Percentiles rank a stretch among this genome's conserved stretches.
Evolutionary conservation across 495 filamentous ascomycete genomes (phyloP).

Genomic region (Neurospora pannonica): DNA sequence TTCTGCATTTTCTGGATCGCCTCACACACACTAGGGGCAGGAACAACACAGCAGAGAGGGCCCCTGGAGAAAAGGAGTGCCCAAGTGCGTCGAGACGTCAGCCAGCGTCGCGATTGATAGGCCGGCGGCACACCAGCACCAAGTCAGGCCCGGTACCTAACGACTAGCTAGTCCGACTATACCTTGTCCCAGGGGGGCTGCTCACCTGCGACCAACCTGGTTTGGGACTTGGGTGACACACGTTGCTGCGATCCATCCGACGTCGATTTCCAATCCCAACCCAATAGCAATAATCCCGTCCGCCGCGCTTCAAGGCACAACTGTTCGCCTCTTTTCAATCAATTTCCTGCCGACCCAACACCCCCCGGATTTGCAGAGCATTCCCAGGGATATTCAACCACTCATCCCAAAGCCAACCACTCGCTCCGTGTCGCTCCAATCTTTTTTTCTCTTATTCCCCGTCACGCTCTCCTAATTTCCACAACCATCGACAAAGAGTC

Average conservation of each 20-base stretch:
- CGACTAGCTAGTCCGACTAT: neutral
- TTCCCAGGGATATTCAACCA: neutral
- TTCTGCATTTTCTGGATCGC: neutral
- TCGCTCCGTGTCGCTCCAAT: slow-evolving; percentile 1
- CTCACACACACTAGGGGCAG: neutral
- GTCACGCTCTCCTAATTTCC: neutral
- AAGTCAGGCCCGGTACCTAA: neutral
- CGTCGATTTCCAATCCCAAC: neutral
- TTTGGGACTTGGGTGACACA: neutral
- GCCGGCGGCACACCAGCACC: neutral
- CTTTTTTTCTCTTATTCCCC: slow-evolving; percentile 3
- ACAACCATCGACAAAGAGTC: slow-evolving; percentile 3
- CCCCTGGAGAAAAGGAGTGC: neutral
- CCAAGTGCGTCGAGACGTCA: neutral
- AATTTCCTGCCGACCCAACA: slow-evolving; percentile 10
- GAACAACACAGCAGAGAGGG: neutral
- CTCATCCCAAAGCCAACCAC: neutral
- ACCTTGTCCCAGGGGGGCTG: neutral
- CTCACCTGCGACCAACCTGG: neutral
- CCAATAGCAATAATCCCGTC: neutral
- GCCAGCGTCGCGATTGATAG: neutral
- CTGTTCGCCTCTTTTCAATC: slow-evolving; percentile 3
- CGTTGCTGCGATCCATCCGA: neutral
- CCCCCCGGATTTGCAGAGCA: slow-evolving; percentile 14
- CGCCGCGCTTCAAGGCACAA: slow-evolving; percentile 2